Base-by-base conservation (phyloP, 768 basidiomycete species). In the Rossbeevera mucosa region DNA sequence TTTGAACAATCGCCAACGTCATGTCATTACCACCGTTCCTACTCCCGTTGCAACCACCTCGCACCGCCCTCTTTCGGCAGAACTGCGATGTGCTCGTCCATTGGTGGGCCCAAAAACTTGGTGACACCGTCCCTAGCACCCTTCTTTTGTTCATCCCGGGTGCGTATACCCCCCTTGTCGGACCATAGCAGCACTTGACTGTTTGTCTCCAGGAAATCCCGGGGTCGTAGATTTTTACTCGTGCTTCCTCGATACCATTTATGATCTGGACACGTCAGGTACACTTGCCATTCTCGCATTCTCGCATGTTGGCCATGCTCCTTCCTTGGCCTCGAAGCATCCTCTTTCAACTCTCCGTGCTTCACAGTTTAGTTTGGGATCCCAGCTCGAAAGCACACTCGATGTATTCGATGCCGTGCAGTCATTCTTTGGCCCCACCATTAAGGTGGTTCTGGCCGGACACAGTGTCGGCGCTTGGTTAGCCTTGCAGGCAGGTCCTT, bases 391-490 rank as follows among this genome's bases (percentile, higher is more conserved):
- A 57, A 76, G 74, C 47, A 77, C 79, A 28, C 60, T 85, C 22
- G 78, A 82, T 51, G 75, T 82, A 1, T 64, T 86, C 5, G 78
- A 83, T 43, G 68, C 73, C 16, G 55, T 81, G 2, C 58, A 42
- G 30, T 48, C 63, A 14, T 58, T 50, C n/a, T 77, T 70, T 59
- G 58, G 67, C 11, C 24, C 55, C n/a, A 54, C 63, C 7, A 65
- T 71, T 12, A 74, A 66, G 51, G 63, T 84, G 24, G 64, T 84
- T 16, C 21, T 86, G 0, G 63, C 77, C 20, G 85, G 83, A 8
- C 88, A 91, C 56, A 88, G 85, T 49, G 79, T 91, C 13, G 89
- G 89, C 2, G 70, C 80, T 2, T 92, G 88, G 86, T 72, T 91
- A 47, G 64, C 76, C 4, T 61, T 81, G 26, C 80, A 89, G 72